Evolutionary conservation across 225 moss, liverwort and hornwort species (phyloP).

Genomic region (Climacium dendroides): DNA sequence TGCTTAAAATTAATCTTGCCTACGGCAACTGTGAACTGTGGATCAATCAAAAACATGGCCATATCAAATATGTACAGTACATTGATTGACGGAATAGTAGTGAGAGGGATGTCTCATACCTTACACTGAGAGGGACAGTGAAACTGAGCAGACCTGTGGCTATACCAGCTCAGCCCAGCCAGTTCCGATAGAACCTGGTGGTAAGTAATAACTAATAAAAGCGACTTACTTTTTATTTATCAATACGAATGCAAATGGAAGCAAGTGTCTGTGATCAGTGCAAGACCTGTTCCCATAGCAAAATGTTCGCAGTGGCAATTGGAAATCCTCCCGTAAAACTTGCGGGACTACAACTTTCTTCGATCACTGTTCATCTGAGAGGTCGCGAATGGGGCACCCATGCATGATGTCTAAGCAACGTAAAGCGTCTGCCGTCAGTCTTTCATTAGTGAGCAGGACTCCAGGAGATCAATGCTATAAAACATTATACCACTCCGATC

Average conservation of each 20-base stretch:
- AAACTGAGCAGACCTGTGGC: neutral
- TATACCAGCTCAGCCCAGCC: neutral
- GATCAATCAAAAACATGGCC: neutral
- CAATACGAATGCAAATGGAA: neutral
- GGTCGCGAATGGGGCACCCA: neutral
- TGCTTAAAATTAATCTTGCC: neutral
- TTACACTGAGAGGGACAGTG: neutral
- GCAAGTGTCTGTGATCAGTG: neutral
- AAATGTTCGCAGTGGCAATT: too few species aligned
- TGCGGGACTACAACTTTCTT: neutral
- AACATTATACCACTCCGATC: too few species aligned
- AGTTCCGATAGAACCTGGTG: neutral
- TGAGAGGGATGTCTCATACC: neutral
- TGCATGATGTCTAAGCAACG: neutral
- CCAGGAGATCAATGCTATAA: neutral
- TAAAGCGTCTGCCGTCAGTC: neutral
- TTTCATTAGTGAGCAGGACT: neutral
- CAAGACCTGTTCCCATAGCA: neutral
- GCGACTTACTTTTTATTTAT: neutral
- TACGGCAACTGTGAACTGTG: too few species aligned
- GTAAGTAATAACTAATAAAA: neutral
- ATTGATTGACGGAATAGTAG: neutral
- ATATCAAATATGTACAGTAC: neutral
- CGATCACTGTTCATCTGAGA: neutral
- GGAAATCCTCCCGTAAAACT: neutral